Evolutionary conservation across 2,329 filamentous ascomycete genomes (phyloP), one percentile per base, ranked within the genome.

Genomic region (Fusarium haematococcum): DNA sequence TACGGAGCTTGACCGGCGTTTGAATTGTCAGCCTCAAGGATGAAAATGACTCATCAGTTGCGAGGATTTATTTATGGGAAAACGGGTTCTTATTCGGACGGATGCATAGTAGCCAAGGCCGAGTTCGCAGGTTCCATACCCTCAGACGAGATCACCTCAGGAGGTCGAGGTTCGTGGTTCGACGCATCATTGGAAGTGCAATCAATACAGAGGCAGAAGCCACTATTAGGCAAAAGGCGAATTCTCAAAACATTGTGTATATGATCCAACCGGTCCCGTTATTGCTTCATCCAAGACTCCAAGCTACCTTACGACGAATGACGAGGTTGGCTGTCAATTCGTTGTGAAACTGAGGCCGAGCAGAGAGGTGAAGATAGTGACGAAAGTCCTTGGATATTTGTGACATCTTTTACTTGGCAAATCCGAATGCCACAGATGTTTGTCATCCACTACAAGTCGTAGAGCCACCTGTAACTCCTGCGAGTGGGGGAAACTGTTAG

Each of bases 211-310:
- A 50, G 13, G 5, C 9, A 30, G 20, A 50, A 2, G 18, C 16
- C 18, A 4, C 1, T 50, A 5, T 30, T 50, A 0, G 5, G 23
- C 3, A 8, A 27, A 27, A 10, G 3, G 4, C 2, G 7, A 27
- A 1, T 16, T 16, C 3, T 2, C 3, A 45, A 25, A 4, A 5
- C 3, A 9, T 25, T 4, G 20, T 1, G 8, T 8, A 45, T 25
- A 16, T 16, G 13, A 45, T 25, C 13, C 5, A 2, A 16, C 20
- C 4, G 4, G 23, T 9, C 7, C 7, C 7, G 6, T 16, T 50
- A 10, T 10, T 18, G 2, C 8, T 48, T 9, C 1, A 9, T 18
- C 20, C 7, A 48, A 48, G 2, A 3, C 20, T 4, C 2, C 20
- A 23, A 8, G 2, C 23, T 25, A 25, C 16, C 27, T 43, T 25